phyloP scores from a whole-genome alignment of 2,329 filamentous ascomycete genomes.

The Calonectria fujianensis region DNA sequence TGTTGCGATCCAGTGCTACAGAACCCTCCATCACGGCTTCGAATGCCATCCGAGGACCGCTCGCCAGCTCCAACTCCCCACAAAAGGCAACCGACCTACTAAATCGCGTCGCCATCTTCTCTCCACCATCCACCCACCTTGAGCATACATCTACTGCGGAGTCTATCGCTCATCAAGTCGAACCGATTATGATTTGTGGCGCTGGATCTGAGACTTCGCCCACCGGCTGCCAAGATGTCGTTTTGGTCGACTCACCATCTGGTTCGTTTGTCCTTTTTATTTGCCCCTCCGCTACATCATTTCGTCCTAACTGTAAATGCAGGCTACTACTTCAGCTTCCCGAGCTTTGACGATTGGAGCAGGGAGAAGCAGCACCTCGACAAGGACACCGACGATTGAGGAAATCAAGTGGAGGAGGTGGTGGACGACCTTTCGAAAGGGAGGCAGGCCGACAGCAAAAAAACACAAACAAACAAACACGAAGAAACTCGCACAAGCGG shows the following conservation, averaged over 20 bases:
- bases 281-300: slow-evolving; percentile 58
- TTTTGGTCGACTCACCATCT: slow-evolving; percentile 55
- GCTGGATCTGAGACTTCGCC: slow-evolving; percentile 48
- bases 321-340: slow-evolving; percentile 82
- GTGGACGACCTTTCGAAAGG: slow-evolving; percentile 40
- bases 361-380: slow-evolving; percentile 58
- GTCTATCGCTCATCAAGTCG: slow-evolving; percentile 48
- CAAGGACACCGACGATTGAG: slow-evolving; percentile 54
- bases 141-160: slow-evolving; percentile 48
- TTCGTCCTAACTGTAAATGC: slow-evolving; percentile 40
- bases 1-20: slow-evolving; percentile 73
- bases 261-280: slow-evolving; percentile 44
- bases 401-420: slow-evolving; percentile 29
- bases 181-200: slow-evolving; percentile 51
- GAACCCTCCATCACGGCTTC: slow-evolving; percentile 76
- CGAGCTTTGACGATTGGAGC: slow-evolving; percentile 82
- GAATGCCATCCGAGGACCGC: slow-evolving; percentile 70
- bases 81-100: slow-evolving; percentile 74
- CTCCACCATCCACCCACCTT: slow-evolving; percentile 50
- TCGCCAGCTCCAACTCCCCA: slow-evolving; percentile 68
- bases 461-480: slow-evolving; percentile 27
- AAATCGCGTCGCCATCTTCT: slow-evolving; percentile 71
- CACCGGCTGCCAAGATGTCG: slow-evolving; percentile 49
- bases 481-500: slow-evolving; percentile 38
- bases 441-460: slow-evolving; percentile 36